These are phyloP conservation scores for Cadophora sp. DNA, from an alignment of 2,329 filamentous ascomycete species.

Conservation along the genomic window DNA sequence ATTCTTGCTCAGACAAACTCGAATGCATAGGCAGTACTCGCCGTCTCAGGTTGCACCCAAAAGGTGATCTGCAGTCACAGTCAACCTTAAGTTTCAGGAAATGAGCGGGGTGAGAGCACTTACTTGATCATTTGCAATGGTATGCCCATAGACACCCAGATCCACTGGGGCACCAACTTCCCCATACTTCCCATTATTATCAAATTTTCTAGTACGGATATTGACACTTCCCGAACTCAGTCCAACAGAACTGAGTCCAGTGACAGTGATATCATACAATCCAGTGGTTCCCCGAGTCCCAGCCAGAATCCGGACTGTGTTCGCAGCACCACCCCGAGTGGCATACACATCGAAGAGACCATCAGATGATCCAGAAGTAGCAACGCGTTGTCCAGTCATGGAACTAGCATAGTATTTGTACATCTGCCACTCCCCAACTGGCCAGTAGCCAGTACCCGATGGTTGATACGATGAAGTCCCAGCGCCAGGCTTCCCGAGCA, in stretches of 20 bases:
- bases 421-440: slow-evolving; percentile 52
- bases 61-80: slow-evolving; percentile 45
- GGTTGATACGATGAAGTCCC: neutral
- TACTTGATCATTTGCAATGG: slow-evolving; percentile 13
- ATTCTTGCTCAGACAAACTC: slow-evolving; percentile 41
- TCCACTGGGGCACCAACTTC: slow-evolving; percentile 44
- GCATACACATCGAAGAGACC: slow-evolving; percentile 29
- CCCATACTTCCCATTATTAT: slow-evolving; percentile 23
- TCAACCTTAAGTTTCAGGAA: neutral
- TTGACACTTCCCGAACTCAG: slow-evolving; percentile 21
- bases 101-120: neutral
- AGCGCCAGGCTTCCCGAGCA: slow-evolving; percentile 26
- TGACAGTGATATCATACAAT: slow-evolving; percentile 24
- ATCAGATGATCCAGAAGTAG: slow-evolving; percentile 44
- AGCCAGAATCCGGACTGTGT: slow-evolving; percentile 21
- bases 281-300: slow-evolving; percentile 21
- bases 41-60: slow-evolving; percentile 42
- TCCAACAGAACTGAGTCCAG: slow-evolving; percentile 21
- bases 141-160: slow-evolving; percentile 42
- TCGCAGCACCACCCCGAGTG: slow-evolving; percentile 16
- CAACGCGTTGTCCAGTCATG: slow-evolving; percentile 51
- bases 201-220: slow-evolving; percentile 37
- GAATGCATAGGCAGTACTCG: slow-evolving; percentile 48
- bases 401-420: slow-evolving; percentile 54
- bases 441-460: slow-evolving; percentile 45